Evolutionary conservation across 192 early-diverging fungal species (phyloP).

Genomic region (Coemansia sp.): DNA sequence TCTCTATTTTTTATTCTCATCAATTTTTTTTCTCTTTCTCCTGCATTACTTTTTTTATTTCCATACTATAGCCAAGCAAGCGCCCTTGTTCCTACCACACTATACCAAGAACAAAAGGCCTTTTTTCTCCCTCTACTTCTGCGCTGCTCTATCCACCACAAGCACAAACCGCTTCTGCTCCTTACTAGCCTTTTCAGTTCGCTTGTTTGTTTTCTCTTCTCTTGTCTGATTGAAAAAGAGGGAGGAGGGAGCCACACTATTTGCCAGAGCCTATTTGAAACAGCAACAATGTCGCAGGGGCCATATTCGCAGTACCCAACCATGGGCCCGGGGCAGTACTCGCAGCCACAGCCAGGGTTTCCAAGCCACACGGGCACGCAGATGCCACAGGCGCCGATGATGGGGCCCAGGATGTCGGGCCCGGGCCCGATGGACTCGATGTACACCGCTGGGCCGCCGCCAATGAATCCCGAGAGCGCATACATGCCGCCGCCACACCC

Average conservation of each 20-base stretch:
- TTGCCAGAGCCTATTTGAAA: too few species aligned
- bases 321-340: constrained; percentile 1
- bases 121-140: too few species aligned
- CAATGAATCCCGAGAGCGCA: background rate
- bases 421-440: too few species aligned
- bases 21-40: constrained; percentile 1
- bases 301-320: constrained; percentile 2
- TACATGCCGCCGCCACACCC: constrained; percentile 3
- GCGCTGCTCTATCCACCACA: too few species aligned
- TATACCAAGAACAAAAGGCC: too few species aligned
- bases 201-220: background rate
- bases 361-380: constrained; percentile 2
- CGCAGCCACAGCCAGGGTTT: constrained; percentile 1
- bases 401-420: background rate
- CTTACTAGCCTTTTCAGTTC: background rate
- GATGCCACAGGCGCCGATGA: background rate
- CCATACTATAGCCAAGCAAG: too few species aligned
- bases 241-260: too few species aligned
- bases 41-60: background rate
- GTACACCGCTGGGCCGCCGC: background rate
- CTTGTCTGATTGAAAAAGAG: too few species aligned
- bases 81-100: too few species aligned
- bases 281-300: constrained; percentile 5
- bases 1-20: background rate
- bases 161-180: background rate